Base-by-base conservation (phyloP, 768 basidiomycete genomes). In the Dacryopinax spathularia region DNA sequence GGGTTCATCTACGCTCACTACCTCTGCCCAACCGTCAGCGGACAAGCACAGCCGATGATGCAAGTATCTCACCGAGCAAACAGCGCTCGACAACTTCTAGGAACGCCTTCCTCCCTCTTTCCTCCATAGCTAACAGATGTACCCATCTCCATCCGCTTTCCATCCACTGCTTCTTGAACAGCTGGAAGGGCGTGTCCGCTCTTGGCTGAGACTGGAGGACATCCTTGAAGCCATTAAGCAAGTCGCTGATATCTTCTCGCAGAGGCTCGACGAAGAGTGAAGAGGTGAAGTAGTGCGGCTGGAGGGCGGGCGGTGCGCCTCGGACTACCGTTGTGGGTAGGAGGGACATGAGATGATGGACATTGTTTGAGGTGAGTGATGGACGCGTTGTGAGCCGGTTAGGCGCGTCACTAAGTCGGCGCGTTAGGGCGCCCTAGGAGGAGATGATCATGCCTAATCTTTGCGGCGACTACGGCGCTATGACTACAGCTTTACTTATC, bases 251-350 rank as follows among this genome's bases (percentile, higher is more conserved):
- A 72, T 92, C 89, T 31, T 82, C 79, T 1, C 86, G 81, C 22
- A 88, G 76, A 15, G 82, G 75, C 20, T 80, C 73, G 9, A 89
- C 82, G 72, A 85, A 91, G 25, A 86, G 69, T 0, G 87, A 87
- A 2, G 88, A 90, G 0, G 88, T 86, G 70, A 89, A 91, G 72
- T 87, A 91, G 20, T 78, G 76, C 0, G 87, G 88, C 69, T 90
- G 89, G 10, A 91, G 73, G 36, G 81, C 74, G 66, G 85, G 72
- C 25, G 84, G 81, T 12, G 64, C 35, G 18, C 88, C 86, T 15
- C 85, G 81, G 60, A 74, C 68, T 15, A 79, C 76, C 22, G 85
- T 82, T 18, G 83, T 78, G 31, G 85, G 81, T 9, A 76, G 68
- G 62, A 80, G 69, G 10, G 77, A 75, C 78, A 79, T 78, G 64